phyloP scores from a whole-genome alignment of 441 rosid genomes.

The Breynia disticha region DNA sequence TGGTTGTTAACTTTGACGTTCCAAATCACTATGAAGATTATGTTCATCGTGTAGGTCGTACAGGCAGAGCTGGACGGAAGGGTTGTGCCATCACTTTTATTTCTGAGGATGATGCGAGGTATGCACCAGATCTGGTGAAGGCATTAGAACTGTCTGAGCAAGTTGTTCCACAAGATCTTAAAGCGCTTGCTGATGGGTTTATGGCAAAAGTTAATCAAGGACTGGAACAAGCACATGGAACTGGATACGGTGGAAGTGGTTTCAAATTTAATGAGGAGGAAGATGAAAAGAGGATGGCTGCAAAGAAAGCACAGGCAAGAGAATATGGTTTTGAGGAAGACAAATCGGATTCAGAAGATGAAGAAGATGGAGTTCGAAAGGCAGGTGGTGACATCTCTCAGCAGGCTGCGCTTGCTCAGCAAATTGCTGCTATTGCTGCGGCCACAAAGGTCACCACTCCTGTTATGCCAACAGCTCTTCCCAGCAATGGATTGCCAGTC shows the following conservation, averaged over 20 bases:
- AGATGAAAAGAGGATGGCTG: conserved; percentile 88
- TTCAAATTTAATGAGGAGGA: conserved; percentile 95
- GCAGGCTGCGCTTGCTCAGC: conserved; percentile 63
- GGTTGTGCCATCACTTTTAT: conserved; percentile 92
- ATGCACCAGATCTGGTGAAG: conserved; percentile 89
- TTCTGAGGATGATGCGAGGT: conserved; percentile 80
- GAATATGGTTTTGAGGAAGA: conserved; percentile 96
- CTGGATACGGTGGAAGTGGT: conserved; percentile 96
- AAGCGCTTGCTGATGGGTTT: conserved; percentile 76
- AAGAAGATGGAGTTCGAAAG: conserved; percentile 80
- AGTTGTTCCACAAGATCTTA: conserved; percentile 78
- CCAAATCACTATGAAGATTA: conserved; percentile 88
- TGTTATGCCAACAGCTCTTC: conserved; percentile 25
- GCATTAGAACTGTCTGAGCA: conserved; percentile 92
- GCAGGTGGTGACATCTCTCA: conserved; percentile 80
- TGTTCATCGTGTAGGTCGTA: conserved; percentile 92
- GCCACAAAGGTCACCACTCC: conserved; percentile 37
- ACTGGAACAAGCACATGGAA: conserved; percentile 88
- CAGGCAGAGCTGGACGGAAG: conserved; percentile 87
- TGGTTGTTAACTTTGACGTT: conserved; percentile 74
- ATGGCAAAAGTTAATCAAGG: conserved; percentile 90
- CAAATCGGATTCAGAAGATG: conserved; percentile 89
- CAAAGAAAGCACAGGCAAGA: conserved; percentile 92
- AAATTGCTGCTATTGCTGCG: conserved; percentile 59
- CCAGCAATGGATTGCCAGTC: conserved; percentile 33